A percentile compares a stretch with the other conserved stretches of the same genome.
Evolutionary conservation across 495 filamentous ascomycete species (phyloP).

Genomic region (Neurospora sp.): DNA sequence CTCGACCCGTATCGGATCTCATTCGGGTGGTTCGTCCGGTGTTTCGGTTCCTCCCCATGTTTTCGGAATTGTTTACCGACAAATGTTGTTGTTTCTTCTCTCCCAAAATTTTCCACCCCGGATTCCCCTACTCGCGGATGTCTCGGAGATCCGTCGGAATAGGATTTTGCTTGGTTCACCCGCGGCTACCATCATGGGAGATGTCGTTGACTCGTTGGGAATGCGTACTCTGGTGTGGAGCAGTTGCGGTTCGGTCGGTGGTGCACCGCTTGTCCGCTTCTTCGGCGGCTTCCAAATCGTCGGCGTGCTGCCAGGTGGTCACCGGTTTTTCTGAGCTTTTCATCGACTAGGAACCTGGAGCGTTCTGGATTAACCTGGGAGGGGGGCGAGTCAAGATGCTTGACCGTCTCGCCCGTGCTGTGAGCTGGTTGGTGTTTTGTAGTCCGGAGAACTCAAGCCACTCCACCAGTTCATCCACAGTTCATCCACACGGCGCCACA

Average conservation of each 20-base stretch:
- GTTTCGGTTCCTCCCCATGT: background rate
- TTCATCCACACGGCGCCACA: background rate
- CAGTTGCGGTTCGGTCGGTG: background rate
- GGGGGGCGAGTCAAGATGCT: background rate
- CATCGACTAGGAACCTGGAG: background rate
- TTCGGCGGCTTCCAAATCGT: background rate
- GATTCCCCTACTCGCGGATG: background rate
- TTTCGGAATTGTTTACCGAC: background rate
- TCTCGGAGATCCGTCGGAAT: background rate
- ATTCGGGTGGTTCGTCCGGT: background rate
- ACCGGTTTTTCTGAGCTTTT: background rate
- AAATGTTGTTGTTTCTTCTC: background rate
- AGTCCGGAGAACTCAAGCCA: background rate
- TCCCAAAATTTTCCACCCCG: background rate
- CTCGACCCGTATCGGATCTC: background rate
- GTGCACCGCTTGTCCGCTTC: background rate
- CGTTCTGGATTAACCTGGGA: background rate
- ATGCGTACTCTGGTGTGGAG: background rate
- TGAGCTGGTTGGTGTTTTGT: background rate
- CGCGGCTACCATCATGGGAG: background rate
- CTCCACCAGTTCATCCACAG: slow-evolving; percentile 15
- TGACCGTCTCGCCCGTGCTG: background rate
- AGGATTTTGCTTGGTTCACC: background rate
- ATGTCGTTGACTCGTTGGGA: background rate
- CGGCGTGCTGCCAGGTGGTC: background rate